Evolutionary conservation across 2,329 filamentous ascomycete genomes (phyloP).

Genomic region (Xylaria multiplex): DNA sequence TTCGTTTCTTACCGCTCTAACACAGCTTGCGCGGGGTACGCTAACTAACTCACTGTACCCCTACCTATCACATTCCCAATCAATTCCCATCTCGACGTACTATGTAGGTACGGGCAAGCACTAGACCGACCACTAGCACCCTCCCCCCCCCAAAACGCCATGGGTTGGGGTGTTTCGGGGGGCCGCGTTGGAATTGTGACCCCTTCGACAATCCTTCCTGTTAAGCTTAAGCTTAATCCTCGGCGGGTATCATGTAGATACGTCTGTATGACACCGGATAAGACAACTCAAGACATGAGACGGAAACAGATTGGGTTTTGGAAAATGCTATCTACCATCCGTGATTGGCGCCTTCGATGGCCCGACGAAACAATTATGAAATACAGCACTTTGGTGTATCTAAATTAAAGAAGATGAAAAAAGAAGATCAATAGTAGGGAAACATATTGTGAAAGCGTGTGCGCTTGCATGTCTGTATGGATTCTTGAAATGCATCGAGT

Average conservation of each 20-base stretch:
- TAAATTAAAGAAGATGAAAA: no score
- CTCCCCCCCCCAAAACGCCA: neutral
- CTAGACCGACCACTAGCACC: neutral
- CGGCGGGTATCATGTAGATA: neutral
- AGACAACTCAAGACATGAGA: constrained; percentile 30
- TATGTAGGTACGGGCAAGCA: no score
- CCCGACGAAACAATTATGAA: constrained; percentile 13
- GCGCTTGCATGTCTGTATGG: neutral
- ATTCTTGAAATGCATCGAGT: constrained; percentile 16
- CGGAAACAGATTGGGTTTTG: constrained; percentile 35
- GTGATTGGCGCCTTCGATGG: neutral
- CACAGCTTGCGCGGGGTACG: constrained; percentile 11
- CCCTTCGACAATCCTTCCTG: constrained; percentile 24
- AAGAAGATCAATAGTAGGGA: constrained; percentile 1
- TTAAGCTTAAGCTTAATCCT: constrained; percentile 31
- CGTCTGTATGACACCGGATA: constrained; percentile 6
- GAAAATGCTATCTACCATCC: neutral
- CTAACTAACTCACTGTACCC: neutral
- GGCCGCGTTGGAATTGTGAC: constrained; percentile 9
- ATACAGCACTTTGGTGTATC: neutral
- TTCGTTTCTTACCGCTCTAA: constrained; percentile 28
- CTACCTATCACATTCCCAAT: constrained; percentile 18
- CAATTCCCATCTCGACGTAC: neutral
- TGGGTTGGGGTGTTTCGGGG: constrained; percentile 19
- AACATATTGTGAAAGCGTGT: neutral